These are phyloP conservation scores for Amphichorda felina DNA, from an alignment of 2,329 filamentous ascomycete species.

Conservation along the genomic window DNA sequence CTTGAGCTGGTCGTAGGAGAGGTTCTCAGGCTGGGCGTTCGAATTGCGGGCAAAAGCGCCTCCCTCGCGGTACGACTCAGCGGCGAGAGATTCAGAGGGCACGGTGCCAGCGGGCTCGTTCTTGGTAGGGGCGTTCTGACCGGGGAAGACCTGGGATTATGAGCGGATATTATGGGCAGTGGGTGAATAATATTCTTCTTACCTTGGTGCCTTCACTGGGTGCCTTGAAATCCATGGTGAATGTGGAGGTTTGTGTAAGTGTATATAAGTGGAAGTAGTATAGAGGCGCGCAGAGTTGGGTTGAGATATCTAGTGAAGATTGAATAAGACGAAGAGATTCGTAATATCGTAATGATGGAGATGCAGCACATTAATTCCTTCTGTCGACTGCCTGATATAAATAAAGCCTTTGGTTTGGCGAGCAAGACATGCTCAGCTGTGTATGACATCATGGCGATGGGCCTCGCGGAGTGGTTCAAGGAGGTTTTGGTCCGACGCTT, in stretches of 20 bases:
- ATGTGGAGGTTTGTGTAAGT: slow-evolving; percentile 1
- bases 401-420: no score
- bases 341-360: no score
- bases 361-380: no score
- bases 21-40: slow-evolving; percentile 22
- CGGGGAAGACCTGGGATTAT: slow-evolving; percentile 29
- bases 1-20: slow-evolving; percentile 2
- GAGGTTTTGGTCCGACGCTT: no score
- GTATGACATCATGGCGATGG: no score
- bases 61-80: slow-evolving; percentile 50
- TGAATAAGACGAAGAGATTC: no score
- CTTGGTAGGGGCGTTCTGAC: slow-evolving; percentile 34
- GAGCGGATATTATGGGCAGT: not conserved
- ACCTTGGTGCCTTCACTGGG: slow-evolving; percentile 7
- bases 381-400: no score
- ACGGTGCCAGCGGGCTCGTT: slow-evolving; percentile 54
- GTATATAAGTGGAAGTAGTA: slow-evolving; percentile 1
- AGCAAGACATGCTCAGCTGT: no score
- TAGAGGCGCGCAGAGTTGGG: not conserved
- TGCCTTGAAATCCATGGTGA: slow-evolving; percentile 6
- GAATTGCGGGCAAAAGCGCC: slow-evolving; percentile 52
- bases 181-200: not conserved
- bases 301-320: no score
- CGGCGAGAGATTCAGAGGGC: slow-evolving; percentile 60
- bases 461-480: no score